phyloP scores from a whole-genome alignment of 352 stramenopile species.

The Globisporangium parvum region DNA sequence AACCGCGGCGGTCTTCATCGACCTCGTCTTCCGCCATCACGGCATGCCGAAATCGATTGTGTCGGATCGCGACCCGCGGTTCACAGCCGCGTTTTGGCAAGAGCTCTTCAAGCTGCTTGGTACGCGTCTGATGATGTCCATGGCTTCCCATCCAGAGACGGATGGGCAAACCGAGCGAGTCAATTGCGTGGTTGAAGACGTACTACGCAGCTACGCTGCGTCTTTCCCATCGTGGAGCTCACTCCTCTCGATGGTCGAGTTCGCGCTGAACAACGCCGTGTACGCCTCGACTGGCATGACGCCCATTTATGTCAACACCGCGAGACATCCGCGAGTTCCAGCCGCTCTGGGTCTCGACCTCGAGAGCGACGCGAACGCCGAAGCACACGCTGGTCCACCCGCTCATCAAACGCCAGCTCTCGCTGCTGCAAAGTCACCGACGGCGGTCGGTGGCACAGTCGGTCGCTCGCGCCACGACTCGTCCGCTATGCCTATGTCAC shows the following conservation, averaged over 20 bases:
- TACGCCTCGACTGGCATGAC: slow-evolving; percentile 20
- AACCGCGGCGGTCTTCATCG: slow-evolving; percentile 18
- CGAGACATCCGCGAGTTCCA: background rate
- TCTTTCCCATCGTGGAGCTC: slow-evolving; percentile 12
- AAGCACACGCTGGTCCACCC: too few relatives aligned
- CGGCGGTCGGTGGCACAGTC: too few relatives aligned
- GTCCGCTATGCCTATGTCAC: too few relatives aligned
- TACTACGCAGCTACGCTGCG: slow-evolving; percentile 1
- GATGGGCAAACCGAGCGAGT: slow-evolving; percentile 13
- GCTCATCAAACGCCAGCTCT: too few relatives aligned
- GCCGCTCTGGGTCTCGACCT: background rate
- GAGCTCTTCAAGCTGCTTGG: background rate
- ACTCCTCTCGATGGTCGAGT: slow-evolving; percentile 18
- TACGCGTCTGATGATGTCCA: slow-evolving; percentile 6
- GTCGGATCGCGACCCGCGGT: slow-evolving; percentile 12
- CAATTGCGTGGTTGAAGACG: slow-evolving; percentile 6
- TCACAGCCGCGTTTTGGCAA: slow-evolving; percentile 3
- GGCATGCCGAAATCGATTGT: slow-evolving; percentile 15
- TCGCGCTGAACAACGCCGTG: slow-evolving; percentile 17
- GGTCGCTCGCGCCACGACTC: too few relatives aligned
- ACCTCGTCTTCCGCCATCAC: slow-evolving; percentile 18
- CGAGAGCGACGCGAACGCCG: too few relatives aligned
- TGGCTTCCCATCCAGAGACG: slow-evolving; percentile 7
- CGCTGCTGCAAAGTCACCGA: too few relatives aligned
- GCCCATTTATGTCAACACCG: slow-evolving; percentile 12